Conservation (phyloP, 2,329 filamentous ascomycete species). For the Aureobasidium melanogenum region DNA sequence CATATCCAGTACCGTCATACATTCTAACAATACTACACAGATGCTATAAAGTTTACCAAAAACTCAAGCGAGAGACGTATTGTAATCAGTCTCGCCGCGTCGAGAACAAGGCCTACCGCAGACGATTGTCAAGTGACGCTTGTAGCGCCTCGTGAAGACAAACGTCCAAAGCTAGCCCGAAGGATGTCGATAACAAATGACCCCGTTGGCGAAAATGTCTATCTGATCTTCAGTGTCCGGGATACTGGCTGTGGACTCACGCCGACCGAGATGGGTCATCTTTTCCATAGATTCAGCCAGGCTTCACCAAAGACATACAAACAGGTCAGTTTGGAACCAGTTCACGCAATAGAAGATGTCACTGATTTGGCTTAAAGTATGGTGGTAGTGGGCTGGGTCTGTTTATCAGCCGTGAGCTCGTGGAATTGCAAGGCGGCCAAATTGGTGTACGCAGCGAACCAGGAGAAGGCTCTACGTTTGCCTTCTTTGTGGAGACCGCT, state of each 20-base stretch:
- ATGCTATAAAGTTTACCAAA: conserved; percentile 35
- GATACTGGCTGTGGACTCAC: conserved; percentile 29
- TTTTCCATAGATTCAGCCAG: conserved; percentile 56
- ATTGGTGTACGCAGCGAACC: conserved; percentile 53
- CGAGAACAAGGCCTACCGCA: conserved; percentile 23
- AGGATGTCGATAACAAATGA: not conserved
- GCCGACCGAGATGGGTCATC: conserved; percentile 27
- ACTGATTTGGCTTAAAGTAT: conserved; percentile 35
- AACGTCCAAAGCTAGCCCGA: conserved; percentile 13
- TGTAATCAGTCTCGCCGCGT: conserved; percentile 30
- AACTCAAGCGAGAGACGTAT: conserved; percentile 26
- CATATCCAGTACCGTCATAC: conserved; percentile 14
- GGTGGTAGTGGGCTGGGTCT: conserved; percentile 60
- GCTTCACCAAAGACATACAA: conserved; percentile 22
- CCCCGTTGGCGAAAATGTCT: conserved; percentile 26
- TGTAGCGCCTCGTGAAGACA: conserved; percentile 17
- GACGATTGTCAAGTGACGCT: conserved; percentile 25
- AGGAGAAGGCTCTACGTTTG: conserved; percentile 55
- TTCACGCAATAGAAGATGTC: conserved; percentile 29
- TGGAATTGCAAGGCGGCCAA: conserved; percentile 51
- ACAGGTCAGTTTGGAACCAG: conserved; percentile 37
- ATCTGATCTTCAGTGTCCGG: conserved; percentile 25
- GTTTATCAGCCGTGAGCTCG: conserved; percentile 57
- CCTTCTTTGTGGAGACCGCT: conserved; percentile 52
- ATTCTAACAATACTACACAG: conserved; percentile 31